Conservation (phyloP, 768 basidiomycete genomes). For the Tricholoma flavovirens region DNA sequence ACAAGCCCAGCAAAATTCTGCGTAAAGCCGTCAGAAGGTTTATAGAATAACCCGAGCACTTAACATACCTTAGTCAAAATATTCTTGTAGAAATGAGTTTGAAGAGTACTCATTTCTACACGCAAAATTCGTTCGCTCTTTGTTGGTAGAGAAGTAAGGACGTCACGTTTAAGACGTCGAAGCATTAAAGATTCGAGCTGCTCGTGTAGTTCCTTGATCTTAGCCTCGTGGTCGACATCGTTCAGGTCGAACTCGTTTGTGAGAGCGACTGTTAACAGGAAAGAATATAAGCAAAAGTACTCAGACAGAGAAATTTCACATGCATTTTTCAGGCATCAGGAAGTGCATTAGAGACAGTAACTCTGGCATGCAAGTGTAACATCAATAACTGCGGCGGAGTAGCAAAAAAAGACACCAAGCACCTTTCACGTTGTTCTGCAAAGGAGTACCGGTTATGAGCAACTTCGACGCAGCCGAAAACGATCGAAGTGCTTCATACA, state of each 20-base stretch:
- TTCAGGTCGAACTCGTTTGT: constrained; percentile 94
- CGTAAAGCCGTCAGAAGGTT: constrained; percentile 4
- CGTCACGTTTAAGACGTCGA: constrained; percentile 90
- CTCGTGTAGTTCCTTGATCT: constrained; percentile 93
- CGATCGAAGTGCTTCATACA: constrained; percentile 88
- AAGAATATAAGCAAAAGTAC: constrained; percentile 2
- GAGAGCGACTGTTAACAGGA: constrained; percentile 59
- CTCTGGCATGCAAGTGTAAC: constrained; percentile 43
- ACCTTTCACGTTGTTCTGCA: constrained; percentile 99
- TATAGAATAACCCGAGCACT: neutral
- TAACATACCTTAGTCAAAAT: constrained; percentile 78
- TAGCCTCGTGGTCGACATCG: constrained; percentile 87
- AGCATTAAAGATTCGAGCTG: constrained; percentile 95
- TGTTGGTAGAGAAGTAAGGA: constrained; percentile 91
- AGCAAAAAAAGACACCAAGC: constrained; percentile 15
- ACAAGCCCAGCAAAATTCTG: constrained; percentile 92
- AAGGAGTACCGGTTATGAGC: constrained; percentile 95
- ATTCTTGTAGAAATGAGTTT: constrained; percentile 98
- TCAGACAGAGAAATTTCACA: constrained; percentile 19
- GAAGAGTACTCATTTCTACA: constrained; percentile 95
- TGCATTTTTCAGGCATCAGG: constrained; percentile 97
- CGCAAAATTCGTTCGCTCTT: constrained; percentile 98
- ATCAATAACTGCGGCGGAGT: constrained; percentile 6
- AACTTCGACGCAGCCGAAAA: constrained; percentile 91
- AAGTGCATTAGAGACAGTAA: constrained; percentile 97